Evolutionary conservation across 2,329 filamentous ascomycete species (phyloP).

Genomic region (Ascochyta koolunga): DNA sequence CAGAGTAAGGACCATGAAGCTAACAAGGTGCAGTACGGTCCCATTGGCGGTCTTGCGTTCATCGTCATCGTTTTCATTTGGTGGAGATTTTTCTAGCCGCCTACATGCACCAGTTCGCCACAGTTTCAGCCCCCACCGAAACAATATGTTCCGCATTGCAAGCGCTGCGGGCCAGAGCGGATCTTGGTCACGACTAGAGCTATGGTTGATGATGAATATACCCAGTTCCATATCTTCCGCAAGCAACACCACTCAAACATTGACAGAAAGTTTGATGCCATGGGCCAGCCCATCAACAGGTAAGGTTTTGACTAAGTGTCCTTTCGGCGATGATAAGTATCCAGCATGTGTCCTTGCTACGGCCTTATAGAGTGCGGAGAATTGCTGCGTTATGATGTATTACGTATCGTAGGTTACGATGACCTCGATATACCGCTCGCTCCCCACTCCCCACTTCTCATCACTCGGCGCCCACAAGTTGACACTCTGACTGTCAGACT

Average conservation of each 20-base stretch:
- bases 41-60: conserved; percentile 79
- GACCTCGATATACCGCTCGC: neutral
- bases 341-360: too few species aligned
- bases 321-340: too few species aligned
- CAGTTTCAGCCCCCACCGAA: neutral
- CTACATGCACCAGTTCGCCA: neutral
- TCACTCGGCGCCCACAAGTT: neutral
- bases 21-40: conserved; percentile 70
- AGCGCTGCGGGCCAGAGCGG: neutral
- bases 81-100: conserved; percentile 83
- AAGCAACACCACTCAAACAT: neutral
- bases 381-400: too few species aligned
- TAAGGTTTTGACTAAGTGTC: neutral
- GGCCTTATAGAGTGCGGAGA: too few species aligned
- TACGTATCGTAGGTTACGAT: too few species aligned
- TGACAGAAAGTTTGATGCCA: neutral
- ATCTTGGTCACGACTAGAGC: neutral
- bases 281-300: neutral
- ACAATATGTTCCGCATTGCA: neutral
- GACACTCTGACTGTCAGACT: too few species aligned
- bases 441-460: neutral
- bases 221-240: conserved; percentile 10
- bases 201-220: conserved; percentile 17
- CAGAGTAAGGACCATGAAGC: conserved; percentile 8
- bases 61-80: conserved; percentile 87